Percentiles rank a stretch among this genome's conserved stretches.
phyloP scores from a whole-genome alignment of 192 early-diverging fungal genomes.

The Coemansia sp. region DNA sequence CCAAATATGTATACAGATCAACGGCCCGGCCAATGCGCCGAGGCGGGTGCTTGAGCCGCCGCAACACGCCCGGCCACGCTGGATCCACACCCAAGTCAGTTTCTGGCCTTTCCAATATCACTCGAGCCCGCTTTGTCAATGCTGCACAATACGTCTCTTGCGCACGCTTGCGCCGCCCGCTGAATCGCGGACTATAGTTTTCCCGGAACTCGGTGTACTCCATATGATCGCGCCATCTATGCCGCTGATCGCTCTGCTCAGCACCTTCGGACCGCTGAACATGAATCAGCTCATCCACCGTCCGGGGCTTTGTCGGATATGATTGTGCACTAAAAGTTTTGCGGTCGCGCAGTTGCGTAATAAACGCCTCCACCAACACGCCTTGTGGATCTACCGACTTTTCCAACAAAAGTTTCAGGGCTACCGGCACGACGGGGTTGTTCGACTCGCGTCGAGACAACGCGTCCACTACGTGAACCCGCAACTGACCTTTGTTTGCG shows the following conservation, averaged over 20 bases:
- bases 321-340: slow-evolving; percentile 1
- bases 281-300: background rate
- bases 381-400: slow-evolving; percentile 22
- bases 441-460: background rate
- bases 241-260: background rate
- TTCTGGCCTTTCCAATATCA: slow-evolving; percentile 4
- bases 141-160: background rate
- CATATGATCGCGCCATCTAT: background rate
- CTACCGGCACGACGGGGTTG: background rate
- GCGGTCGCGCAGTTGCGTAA: slow-evolving; percentile 23
- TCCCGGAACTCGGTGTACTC: background rate
- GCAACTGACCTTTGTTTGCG: background rate
- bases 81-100: background rate
- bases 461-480: background rate
- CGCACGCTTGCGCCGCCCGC: background rate
- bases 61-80: slow-evolving; percentile 11
- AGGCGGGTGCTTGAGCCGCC: slow-evolving; percentile 13
- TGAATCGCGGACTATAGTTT: background rate
- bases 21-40: slow-evolving; percentile 20
- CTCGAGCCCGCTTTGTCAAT: slow-evolving; percentile 17
- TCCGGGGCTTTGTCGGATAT: background rate
- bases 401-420: slow-evolving; percentile 16
- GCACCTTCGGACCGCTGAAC: slow-evolving; percentile 19
- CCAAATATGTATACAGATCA: slow-evolving; percentile 30
- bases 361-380: slow-evolving; percentile 20